Percentiles rank a stretch among this genome's conserved stretches.
Conservation (phyloP, 2,329 filamentous ascomycete species). For the Cladosporium austrohemisphaericum region DNA sequence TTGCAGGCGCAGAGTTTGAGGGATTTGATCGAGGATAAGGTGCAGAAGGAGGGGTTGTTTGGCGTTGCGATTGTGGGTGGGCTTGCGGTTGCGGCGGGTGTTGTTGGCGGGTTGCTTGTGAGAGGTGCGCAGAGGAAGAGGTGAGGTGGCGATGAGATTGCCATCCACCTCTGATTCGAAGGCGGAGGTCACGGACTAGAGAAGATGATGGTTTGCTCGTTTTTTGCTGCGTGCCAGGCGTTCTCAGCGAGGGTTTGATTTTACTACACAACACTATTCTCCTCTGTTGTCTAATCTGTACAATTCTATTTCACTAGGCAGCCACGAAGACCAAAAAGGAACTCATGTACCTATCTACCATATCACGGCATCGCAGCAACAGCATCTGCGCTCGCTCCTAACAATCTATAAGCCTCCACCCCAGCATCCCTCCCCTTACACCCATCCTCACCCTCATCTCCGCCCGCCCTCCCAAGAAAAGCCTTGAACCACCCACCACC, state of each 20-base stretch:
- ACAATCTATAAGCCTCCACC: slow-evolving; percentile 28
- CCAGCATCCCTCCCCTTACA: slow-evolving; percentile 20
- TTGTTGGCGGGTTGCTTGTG: slow-evolving; percentile 83
- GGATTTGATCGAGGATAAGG: slow-evolving; percentile 89
- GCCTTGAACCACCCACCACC: slow-evolving; percentile 16
- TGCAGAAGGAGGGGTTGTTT: slow-evolving; percentile 88
- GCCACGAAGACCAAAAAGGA: not conserved
- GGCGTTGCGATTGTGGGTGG: slow-evolving; percentile 94
- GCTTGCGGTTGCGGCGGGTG: slow-evolving; percentile 86
- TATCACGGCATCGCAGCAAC: slow-evolving; percentile 4
- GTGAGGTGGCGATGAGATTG: slow-evolving; percentile 12
- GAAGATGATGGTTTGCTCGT: too few relatives aligned
- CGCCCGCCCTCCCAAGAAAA: slow-evolving; percentile 11
- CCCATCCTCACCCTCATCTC: slow-evolving; percentile 15
- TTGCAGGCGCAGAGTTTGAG: slow-evolving; percentile 84
- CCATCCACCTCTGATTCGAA: not conserved
- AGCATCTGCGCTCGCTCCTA: slow-evolving; percentile 21
- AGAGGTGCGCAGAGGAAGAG: slow-evolving; percentile 55
- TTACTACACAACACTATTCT: not conserved
- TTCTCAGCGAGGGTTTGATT: slow-evolving; percentile 7
- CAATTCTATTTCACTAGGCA: not conserved
- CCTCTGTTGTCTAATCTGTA: slow-evolving; percentile 9
- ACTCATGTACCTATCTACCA: too few relatives aligned
- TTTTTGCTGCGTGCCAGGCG: slow-evolving; percentile 3
- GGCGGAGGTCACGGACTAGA: not conserved